A percentile compares a stretch with the other conserved stretches of the same genome.
Conservation (phyloP, 1,284 basidiomycete genomes). For the Tilletia caries region DNA sequence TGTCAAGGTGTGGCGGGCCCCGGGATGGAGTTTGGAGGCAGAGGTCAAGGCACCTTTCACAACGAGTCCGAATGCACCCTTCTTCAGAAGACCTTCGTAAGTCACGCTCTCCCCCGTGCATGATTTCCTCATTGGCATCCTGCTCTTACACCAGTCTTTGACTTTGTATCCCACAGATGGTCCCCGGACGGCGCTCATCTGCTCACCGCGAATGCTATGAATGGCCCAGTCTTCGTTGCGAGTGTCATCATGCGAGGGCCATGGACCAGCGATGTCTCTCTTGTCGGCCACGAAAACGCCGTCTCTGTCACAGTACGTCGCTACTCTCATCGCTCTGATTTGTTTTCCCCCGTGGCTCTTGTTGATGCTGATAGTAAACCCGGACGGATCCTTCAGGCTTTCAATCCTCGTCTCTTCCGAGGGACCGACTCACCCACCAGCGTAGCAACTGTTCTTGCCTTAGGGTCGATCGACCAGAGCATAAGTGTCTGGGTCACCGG, state of each 20-base stretch:
- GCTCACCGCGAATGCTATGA: slow-evolving; percentile 93
- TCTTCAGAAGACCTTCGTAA: slow-evolving; percentile 85
- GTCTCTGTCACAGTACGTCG: slow-evolving; percentile 68
- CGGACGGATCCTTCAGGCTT: no score
- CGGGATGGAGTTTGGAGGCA: slow-evolving; percentile 81
- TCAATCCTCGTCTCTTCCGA: slow-evolving; percentile 45
- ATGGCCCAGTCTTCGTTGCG: slow-evolving; percentile 95
- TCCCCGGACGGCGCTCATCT: slow-evolving; percentile 98
- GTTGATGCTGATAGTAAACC: no score
- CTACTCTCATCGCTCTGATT: background rate
- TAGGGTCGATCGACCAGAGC: slow-evolving; percentile 37
- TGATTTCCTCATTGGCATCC: background rate
- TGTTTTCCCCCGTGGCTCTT: no score
- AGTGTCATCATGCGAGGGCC: slow-evolving; percentile 82
- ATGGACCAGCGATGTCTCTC: slow-evolving; percentile 58
- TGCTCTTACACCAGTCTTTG: background rate
- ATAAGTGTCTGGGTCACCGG: slow-evolving; percentile 40
- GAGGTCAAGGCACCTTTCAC: slow-evolving; percentile 85
- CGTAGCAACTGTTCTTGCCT: slow-evolving; percentile 38
- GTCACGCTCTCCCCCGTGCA: slow-evolving; percentile 33
- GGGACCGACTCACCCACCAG: slow-evolving; percentile 22
- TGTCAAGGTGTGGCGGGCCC: slow-evolving; percentile 93
- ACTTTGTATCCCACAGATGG: slow-evolving; percentile 65
- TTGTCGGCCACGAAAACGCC: slow-evolving; percentile 96
- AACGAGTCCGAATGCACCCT: slow-evolving; percentile 88